Percentiles rank a stretch among this genome's conserved stretches.
These are phyloP conservation scores for Akebia trifoliata DNA, from an alignment of 164 flowering plant species.

Conservation along the genomic window DNA sequence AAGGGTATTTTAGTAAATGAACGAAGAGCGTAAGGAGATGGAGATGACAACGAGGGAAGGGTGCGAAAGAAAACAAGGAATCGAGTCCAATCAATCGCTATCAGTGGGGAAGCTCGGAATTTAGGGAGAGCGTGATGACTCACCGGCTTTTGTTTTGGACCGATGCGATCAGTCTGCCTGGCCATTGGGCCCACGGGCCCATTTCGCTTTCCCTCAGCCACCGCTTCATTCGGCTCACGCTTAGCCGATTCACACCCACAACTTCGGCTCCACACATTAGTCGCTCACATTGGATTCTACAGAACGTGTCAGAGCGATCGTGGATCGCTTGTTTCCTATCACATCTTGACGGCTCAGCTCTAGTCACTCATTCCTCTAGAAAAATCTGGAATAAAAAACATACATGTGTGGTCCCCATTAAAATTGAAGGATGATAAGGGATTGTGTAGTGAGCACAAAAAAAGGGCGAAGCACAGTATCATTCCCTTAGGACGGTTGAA, in stretches of 20 bases:
- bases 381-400: no score
- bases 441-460: no score
- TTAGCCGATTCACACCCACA: background rate
- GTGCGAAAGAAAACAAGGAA: constrained; percentile 18
- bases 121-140: constrained; percentile 6
- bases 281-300: no score
- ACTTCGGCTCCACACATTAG: background rate
- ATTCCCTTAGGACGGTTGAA: no score
- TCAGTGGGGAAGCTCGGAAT: background rate
- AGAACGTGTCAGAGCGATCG: no score
- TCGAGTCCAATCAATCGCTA: constrained; percentile 21
- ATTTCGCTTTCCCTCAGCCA: background rate
- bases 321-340: no score
- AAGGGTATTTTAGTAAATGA: background rate
- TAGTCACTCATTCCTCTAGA: no score
- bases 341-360: no score
- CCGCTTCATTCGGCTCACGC: no score
- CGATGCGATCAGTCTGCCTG: background rate
- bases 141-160: constrained; percentile 8
- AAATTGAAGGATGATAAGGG: no score
- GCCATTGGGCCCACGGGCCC: background rate
- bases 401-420: no score
- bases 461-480: no score
- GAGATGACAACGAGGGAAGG: constrained; percentile 3
- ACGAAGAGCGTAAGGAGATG: background rate